These are phyloP conservation scores for Wickerhamiella siamensis DNA, from an alignment of 805 yeast genomes.

Conservation along the genomic window DNA sequence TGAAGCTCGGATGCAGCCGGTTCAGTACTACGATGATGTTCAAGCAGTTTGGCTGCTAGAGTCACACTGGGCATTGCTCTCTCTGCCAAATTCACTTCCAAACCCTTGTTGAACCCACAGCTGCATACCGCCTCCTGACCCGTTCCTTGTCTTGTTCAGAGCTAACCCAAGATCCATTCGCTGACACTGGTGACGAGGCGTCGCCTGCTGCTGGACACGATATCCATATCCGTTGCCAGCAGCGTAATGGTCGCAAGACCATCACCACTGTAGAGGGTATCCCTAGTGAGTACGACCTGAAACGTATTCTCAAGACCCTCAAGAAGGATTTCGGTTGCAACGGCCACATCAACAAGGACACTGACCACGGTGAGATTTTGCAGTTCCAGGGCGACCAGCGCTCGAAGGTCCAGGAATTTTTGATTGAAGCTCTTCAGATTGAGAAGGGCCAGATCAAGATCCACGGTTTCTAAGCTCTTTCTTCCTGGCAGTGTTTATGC, in stretches of 20 bases:
- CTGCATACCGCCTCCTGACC: too few relatives aligned
- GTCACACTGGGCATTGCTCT: too few relatives aligned
- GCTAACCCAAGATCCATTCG: constrained; percentile 65
- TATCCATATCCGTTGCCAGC: constrained; percentile 96
- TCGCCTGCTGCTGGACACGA: constrained; percentile 79
- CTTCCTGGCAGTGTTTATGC: too few relatives aligned
- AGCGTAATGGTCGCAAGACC: constrained; percentile 98
- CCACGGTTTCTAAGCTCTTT: constrained; percentile 69
- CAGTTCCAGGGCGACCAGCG: constrained; percentile 99
- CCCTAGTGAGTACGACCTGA: constrained; percentile 86
- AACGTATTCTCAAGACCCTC: constrained; percentile 81
- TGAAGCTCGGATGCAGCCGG: too few relatives aligned
- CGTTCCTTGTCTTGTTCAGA: too few relatives aligned
- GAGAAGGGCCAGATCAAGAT: constrained; percentile 95
- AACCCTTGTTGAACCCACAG: not conserved
- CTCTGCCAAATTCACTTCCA: too few relatives aligned
- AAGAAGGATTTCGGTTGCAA: constrained; percentile 98
- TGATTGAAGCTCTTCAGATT: constrained; percentile 70
- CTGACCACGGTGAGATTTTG: constrained; percentile 89
- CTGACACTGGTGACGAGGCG: constrained; percentile 99
- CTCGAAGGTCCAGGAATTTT: constrained; percentile 85
- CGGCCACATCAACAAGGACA: constrained; percentile 95
- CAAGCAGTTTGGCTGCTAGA: too few relatives aligned
- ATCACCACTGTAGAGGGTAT: constrained; percentile 97
- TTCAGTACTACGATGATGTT: too few relatives aligned